phyloP scores from a whole-genome alignment of 305 asterid species.

The Rubia tinctorum region DNA sequence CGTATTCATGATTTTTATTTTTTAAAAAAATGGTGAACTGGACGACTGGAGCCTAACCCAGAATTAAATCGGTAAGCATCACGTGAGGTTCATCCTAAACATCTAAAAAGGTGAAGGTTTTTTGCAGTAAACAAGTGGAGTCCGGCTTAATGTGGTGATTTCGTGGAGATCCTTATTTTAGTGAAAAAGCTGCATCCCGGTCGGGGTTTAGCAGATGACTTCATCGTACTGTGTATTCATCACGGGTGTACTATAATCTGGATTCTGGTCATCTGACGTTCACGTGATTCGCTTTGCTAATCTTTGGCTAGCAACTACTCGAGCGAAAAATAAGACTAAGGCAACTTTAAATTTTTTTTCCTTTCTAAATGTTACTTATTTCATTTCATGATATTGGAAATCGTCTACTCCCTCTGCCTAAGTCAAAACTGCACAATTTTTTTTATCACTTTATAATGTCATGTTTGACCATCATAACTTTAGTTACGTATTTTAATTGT shows the following conservation, averaged over 20 bases:
- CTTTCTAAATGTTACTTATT: no score
- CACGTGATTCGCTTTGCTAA: neutral
- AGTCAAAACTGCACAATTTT: no score
- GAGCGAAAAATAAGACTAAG: no score
- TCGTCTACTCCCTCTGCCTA: no score
- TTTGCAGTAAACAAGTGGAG: neutral
- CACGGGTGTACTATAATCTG: neutral
- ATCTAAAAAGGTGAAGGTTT: neutral
- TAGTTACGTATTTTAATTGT: no score
- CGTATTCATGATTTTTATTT: no score
- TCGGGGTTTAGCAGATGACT: neutral
- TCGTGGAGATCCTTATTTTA: neutral
- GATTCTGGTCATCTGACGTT: neutral
- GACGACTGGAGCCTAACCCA: neutral
- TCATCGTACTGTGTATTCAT: neutral
- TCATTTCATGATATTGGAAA: no score
- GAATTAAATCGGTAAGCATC: neutral
- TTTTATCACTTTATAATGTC: no score
- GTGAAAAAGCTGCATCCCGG: slow-evolving; percentile 3
- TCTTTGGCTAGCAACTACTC: no score
- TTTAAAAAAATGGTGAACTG: no score
- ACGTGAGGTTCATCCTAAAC: neutral
- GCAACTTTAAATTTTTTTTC: no score
- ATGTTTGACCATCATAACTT: no score
- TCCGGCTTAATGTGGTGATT: neutral